phyloP scores from a whole-genome alignment of 371 early-diverging fungal species.

The Mucor racemosus region DNA sequence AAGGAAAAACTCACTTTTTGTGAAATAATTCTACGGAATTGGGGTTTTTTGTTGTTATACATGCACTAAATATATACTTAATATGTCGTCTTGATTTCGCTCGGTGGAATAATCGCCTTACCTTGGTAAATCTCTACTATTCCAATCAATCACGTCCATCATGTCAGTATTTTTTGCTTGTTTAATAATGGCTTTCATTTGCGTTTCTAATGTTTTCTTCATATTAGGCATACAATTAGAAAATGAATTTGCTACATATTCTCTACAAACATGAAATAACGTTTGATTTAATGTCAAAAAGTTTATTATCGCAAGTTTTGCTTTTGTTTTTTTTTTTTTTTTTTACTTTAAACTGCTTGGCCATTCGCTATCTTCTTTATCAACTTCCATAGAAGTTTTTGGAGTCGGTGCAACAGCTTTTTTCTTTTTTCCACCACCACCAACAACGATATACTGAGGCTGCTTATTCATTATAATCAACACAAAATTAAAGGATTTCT shows the following conservation, averaged over 20 bases:
- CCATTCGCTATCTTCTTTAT: slow-evolving; percentile 9
- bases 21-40: slow-evolving; percentile 8
- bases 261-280: slow-evolving; percentile 37
- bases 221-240: slow-evolving; percentile 42
- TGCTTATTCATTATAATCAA: slow-evolving; percentile 4
- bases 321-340: background rate
- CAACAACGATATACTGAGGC: slow-evolving; percentile 26
- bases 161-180: slow-evolving; percentile 42
- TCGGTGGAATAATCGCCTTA: slow-evolving; percentile 1
- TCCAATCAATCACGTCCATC: slow-evolving; percentile 80
- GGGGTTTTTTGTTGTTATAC: slow-evolving; percentile 20
- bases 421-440: slow-evolving; percentile 22
- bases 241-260: slow-evolving; percentile 58
- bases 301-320: background rate
- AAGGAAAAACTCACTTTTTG: slow-evolving; percentile 5
- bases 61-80: slow-evolving; percentile 10
- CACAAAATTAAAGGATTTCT: no score
- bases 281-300: background rate
- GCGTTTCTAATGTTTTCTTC: slow-evolving; percentile 47
- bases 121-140: slow-evolving; percentile 57
- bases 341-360: slow-evolving; percentile 22
- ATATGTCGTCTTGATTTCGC: background rate
- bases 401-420: background rate
- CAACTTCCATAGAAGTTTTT: background rate
- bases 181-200: slow-evolving; percentile 46